phyloP scores from a whole-genome alignment of 202 grass and related monocot genomes.

The Musa balbisiana region DNA sequence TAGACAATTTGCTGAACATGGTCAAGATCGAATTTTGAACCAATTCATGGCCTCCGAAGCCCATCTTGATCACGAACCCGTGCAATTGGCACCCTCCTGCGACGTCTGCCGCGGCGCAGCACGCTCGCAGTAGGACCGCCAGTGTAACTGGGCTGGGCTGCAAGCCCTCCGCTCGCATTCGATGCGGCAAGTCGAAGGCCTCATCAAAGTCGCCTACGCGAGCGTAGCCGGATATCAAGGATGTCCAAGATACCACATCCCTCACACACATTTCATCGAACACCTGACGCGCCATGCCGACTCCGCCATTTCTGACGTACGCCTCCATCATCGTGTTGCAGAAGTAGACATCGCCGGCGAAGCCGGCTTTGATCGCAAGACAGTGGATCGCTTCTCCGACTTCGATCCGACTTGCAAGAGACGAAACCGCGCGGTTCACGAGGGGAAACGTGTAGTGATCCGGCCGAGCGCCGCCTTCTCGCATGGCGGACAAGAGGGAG shows the following conservation, averaged over 20 bases:
- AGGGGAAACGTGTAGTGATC: conserved; percentile 36
- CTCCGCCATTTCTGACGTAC: conserved; percentile 11
- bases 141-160: conserved; percentile 24
- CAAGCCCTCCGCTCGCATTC: conserved; percentile 16
- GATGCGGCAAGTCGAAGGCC: not conserved
- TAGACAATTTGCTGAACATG: not conserved
- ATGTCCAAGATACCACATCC: conserved; percentile 44
- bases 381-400: conserved; percentile 27
- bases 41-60: conserved; percentile 6
- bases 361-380: conserved; percentile 3
- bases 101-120: not conserved
- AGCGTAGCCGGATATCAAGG: conserved; percentile 19
- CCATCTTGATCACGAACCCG: conserved; percentile 19
- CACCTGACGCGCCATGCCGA: conserved; percentile 15
- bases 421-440: conserved; percentile 30
- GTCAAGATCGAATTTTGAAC: conserved; percentile 44
- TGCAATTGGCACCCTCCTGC: conserved; percentile 19
- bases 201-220: not conserved
- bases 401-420: not conserved
- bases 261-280: conserved; percentile 35
- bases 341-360: conserved; percentile 29
- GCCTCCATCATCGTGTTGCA: conserved; percentile 36
- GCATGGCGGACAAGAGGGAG: conserved; percentile 36
- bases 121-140: conserved; percentile 22
- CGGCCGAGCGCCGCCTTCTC: conserved; percentile 13